These are phyloP conservation scores for Arthrobotrys entomopaga DNA, from an alignment of 2,329 filamentous ascomycete genomes.

Conservation along the genomic window DNA sequence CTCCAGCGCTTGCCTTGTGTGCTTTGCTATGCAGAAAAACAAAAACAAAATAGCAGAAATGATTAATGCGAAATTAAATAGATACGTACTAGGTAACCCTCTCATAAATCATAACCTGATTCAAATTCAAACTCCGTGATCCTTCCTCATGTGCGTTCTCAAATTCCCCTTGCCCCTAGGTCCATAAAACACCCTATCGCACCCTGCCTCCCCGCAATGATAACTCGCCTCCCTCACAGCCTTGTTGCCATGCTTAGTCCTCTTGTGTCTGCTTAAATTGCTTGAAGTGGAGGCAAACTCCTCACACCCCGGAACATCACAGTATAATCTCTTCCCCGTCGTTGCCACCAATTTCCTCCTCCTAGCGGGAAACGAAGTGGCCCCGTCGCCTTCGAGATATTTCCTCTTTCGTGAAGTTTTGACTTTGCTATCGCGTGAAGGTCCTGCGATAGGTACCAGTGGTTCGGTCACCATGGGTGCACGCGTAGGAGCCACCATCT, in stretches of 20 bases:
- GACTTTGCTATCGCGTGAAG: slow-evolving; percentile 10
- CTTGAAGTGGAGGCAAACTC: slow-evolving; percentile 54
- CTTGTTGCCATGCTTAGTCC: slow-evolving; percentile 48
- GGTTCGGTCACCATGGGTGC: neutral
- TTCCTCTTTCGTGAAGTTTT: slow-evolving; percentile 45
- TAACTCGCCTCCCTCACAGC: slow-evolving; percentile 49
- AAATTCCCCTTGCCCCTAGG: slow-evolving; percentile 47
- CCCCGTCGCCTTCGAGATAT: slow-evolving; percentile 50
- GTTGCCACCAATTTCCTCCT: slow-evolving; percentile 41
- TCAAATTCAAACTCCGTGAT: slow-evolving; percentile 28
- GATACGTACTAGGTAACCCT: neutral
- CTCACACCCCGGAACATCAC: slow-evolving; percentile 49
- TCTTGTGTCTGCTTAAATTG: slow-evolving; percentile 51
- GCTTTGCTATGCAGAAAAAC: slow-evolving; percentile 28
- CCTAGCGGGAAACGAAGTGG: slow-evolving; percentile 45
- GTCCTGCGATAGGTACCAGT: neutral
- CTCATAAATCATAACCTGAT: slow-evolving; percentile 13
- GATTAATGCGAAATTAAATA: neutral
- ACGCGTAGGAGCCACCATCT: slow-evolving; percentile 1
- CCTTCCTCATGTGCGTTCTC: slow-evolving; percentile 46
- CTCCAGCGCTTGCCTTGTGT: slow-evolving; percentile 29
- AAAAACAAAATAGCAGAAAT: slow-evolving; percentile 14
- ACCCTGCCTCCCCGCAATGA: slow-evolving; percentile 33
- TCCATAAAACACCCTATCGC: slow-evolving; percentile 52
- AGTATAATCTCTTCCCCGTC: slow-evolving; percentile 47